Evolutionary conservation across 768 basidiomycete genomes (phyloP).

Genomic region (Serpula lacrymans): DNA sequence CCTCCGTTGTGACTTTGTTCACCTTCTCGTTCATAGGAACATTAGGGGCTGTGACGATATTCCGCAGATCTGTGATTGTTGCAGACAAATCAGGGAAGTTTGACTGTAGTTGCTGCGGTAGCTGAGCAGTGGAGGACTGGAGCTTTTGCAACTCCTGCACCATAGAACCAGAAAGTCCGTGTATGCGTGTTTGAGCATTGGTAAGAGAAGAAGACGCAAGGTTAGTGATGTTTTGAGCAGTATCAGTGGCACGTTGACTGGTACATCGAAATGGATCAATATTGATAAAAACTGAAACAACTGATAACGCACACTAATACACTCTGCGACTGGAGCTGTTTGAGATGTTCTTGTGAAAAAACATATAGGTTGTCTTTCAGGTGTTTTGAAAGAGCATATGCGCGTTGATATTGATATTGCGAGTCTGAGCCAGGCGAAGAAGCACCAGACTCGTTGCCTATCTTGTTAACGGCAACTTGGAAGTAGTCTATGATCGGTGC

Average conservation of each 20-base stretch:
- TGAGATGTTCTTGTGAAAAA: constrained; percentile 70
- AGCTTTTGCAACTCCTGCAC: constrained; percentile 63
- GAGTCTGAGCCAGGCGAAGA: constrained; percentile 47
- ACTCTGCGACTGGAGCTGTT: constrained; percentile 64
- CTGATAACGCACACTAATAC: constrained; percentile 63
- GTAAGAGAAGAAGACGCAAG: constrained; percentile 56
- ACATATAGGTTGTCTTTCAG: constrained; percentile 59
- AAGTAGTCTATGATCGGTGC: constrained; percentile 75
- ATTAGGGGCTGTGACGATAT: constrained; percentile 51
- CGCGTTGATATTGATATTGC: constrained; percentile 79
- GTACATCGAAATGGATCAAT: constrained; percentile 4
- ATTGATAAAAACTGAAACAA: not conserved
- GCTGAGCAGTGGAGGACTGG: constrained; percentile 52
- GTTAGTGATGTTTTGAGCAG: constrained; percentile 58
- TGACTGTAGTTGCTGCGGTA: constrained; percentile 60
- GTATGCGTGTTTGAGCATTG: constrained; percentile 54
- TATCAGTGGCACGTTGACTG: constrained; percentile 69
- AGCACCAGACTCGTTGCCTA: constrained; percentile 42
- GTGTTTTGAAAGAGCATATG: constrained; percentile 58
- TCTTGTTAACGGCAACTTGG: constrained; percentile 53
- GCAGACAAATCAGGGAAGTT: constrained; percentile 52
- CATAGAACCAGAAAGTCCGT: constrained; percentile 63
- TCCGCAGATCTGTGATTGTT: constrained; percentile 50
- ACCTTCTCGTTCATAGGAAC: constrained; percentile 63
- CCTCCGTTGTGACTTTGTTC: constrained; percentile 49